Percentiles rank a stretch among this genome's conserved stretches.
Conservation (phyloP, 83 land plant species). For the Isoetes engelmannii region DNA sequence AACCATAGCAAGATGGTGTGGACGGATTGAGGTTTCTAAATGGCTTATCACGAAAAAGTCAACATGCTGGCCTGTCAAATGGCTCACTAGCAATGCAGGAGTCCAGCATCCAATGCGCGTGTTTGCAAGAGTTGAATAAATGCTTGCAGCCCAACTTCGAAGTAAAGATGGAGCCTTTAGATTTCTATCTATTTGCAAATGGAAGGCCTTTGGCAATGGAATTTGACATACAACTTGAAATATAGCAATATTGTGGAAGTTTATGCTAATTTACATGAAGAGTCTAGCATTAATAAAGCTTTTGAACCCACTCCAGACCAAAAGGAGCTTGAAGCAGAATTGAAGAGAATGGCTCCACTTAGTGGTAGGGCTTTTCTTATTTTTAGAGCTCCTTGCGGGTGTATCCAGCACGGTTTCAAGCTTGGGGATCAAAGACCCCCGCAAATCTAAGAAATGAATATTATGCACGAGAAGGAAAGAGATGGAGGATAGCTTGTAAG, state of each 20-base stretch:
- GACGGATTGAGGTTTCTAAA: neutral
- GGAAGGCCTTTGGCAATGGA: constrained; percentile 37
- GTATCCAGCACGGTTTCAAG: constrained; percentile 64
- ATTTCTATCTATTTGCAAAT: too few relatives aligned
- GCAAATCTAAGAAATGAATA: constrained; percentile 53
- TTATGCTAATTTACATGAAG: constrained; percentile 18
- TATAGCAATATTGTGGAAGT: constrained; percentile 51
- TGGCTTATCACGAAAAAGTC: neutral
- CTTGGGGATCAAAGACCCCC: constrained; percentile 65
- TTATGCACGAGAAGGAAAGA: constrained; percentile 20
- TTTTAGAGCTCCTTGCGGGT: constrained; percentile 59
- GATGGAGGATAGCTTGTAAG: neutral
- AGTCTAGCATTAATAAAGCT: constrained; percentile 62
- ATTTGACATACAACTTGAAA: constrained; percentile 74
- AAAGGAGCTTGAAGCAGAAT: constrained; percentile 46
- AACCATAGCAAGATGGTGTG: constrained; percentile 3
- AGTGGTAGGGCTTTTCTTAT: constrained; percentile 65
- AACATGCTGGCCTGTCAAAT: constrained; percentile 12
- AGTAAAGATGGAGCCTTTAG: too few relatives aligned
- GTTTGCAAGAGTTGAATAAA: too few relatives aligned
- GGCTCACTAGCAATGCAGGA: neutral
- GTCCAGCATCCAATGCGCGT: constrained; percentile 13
- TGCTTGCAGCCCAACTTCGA: too few relatives aligned
- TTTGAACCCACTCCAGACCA: constrained; percentile 23
- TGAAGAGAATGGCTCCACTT: constrained; percentile 65